Percentiles rank a stretch among this genome's conserved stretches.
Evolutionary conservation across 2,329 filamentous ascomycete genomes (phyloP).

Genomic region (Exophiala dermatitidis): DNA sequence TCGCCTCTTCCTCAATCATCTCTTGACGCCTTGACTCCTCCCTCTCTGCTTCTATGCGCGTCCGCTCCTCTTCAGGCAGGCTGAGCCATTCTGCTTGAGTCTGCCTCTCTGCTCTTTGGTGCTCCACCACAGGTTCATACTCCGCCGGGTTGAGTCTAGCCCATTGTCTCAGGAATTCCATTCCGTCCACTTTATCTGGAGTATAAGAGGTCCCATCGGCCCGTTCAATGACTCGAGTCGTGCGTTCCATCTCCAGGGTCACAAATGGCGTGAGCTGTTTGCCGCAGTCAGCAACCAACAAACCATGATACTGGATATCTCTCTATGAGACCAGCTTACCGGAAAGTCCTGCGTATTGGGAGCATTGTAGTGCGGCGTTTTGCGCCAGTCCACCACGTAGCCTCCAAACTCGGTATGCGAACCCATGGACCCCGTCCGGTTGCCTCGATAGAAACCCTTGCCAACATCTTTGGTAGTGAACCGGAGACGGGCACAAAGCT

Average conservation of each 20-base stretch:
- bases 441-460: constrained; percentile 97
- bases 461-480: constrained; percentile 90
- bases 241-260: constrained; percentile 37
- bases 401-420: constrained; percentile 73
- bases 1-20: not conserved
- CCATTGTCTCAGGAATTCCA: constrained; percentile 18
- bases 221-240: constrained; percentile 12
- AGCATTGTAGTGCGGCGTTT: constrained; percentile 85
- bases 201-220: constrained; percentile 9
- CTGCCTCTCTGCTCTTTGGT: constrained; percentile 1
- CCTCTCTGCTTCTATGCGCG: not conserved
- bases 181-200: constrained; percentile 10
- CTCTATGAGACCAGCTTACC: constrained; percentile 44
- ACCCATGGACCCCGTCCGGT: constrained; percentile 79
- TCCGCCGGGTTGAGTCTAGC: constrained; percentile 13
- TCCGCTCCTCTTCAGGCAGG: not conserved
- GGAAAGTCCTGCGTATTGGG: constrained; percentile 65
- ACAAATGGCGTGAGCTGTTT: constrained; percentile 42
- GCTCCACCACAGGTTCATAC: constrained; percentile 11
- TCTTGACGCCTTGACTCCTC: not conserved
- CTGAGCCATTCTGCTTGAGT: not conserved
- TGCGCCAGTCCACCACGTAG: constrained; percentile 75
- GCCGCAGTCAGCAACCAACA: constrained; percentile 11
- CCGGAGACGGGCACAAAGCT: constrained; percentile 22
- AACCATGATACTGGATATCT: not conserved